A percentile compares a stretch with the other conserved stretches of the same genome.
phyloP scores from a whole-genome alignment of 2,329 filamentous ascomycete genomes.

The Aspergillus flavus region DNA sequence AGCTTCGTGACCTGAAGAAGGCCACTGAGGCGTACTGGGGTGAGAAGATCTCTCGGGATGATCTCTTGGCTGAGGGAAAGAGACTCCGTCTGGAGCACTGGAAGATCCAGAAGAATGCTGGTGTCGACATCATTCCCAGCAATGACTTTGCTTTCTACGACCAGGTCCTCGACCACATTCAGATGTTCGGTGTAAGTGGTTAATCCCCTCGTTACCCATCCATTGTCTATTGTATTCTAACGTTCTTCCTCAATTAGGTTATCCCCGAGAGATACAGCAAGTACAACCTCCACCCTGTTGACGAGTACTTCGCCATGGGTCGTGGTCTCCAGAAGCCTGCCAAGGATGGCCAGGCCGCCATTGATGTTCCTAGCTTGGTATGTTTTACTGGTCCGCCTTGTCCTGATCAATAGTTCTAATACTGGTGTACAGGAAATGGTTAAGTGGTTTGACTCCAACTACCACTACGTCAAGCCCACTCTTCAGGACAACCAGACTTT shows the following conservation, averaged over 20 bases:
- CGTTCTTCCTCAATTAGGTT: constrained; percentile 57
- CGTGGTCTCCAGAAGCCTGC: constrained; percentile 93
- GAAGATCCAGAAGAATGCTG: constrained; percentile 99
- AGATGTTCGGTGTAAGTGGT: constrained; percentile 84
- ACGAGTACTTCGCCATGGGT: constrained; percentile 99
- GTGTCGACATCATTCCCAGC: constrained; percentile 96
- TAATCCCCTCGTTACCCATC: constrained; percentile 21
- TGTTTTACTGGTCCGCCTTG: constrained; percentile 28
- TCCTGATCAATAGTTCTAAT: constrained; percentile 22
- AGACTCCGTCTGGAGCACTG: constrained; percentile 94
- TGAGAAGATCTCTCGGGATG: constrained; percentile 88
- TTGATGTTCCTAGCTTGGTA: constrained; percentile 86
- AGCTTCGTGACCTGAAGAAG: constrained; percentile 99
- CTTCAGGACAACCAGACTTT: constrained; percentile 96
- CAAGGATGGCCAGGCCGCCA: constrained; percentile 48
- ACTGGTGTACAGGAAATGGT: constrained; percentile 77
- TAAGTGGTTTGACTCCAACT: constrained; percentile 99
- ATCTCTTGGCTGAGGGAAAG: constrained; percentile 94
- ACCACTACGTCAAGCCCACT: constrained; percentile 99
- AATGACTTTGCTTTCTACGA: constrained; percentile 99
- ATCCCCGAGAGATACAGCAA: constrained; percentile 92
- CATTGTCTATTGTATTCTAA: constrained; percentile 16
- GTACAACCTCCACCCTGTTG: constrained; percentile 82
- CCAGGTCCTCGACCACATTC: constrained; percentile 96
- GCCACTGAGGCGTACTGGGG: constrained; percentile 98